Evolutionary conservation across 83 land plant species (phyloP), one percentile per base, ranked within the genome.

Genomic region (Picea abies): DNA sequence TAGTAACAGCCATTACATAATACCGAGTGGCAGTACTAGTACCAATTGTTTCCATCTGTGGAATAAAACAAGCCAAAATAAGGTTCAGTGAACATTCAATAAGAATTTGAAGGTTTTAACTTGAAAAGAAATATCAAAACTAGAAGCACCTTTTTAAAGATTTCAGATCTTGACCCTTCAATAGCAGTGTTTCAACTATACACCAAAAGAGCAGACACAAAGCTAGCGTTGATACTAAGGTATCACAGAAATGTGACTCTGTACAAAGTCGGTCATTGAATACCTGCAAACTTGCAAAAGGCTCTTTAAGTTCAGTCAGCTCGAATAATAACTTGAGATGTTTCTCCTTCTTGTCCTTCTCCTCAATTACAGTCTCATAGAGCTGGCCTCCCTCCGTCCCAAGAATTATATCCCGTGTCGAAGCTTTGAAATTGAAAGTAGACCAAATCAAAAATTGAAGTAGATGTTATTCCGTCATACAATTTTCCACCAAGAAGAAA

Each of bases 341-440:
- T 80, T 96, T 97, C 88, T 96, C 99, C 87, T 83, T 97, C 72
- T 96, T 97, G 70, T 97, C 99, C 84, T 91, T 96, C 84, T 97
- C 99, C 81, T 97, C 99, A 25, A 96, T 90, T 63, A 90, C 82
- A 64, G 92, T 84, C 85, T 95, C 99, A 90, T 85, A 87, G 60
- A 97, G 82, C 63, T 97, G 97, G 23, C 99, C 99, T 63, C 82
- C 87, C 12, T 91, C 91, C 5, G 98, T 96, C 29, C 98, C 99
- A 81, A 98, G 79, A 83, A 94, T 84, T 65, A 98, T 73, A 56
- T 98, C 99, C 84, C 89, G 89, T 19, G 98, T 93, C 1, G 94
- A 93, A 69, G 90, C 98, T 97, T 87, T 32, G 64, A 56, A 60
- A 76, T 67, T 1, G 81, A 2, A 65, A 81, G 83, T n/a, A 29